Evolutionary conservation across 345 rosid species (phyloP), one percentile per base, ranked within the genome.

Genomic region (Brassica napus): DNA sequence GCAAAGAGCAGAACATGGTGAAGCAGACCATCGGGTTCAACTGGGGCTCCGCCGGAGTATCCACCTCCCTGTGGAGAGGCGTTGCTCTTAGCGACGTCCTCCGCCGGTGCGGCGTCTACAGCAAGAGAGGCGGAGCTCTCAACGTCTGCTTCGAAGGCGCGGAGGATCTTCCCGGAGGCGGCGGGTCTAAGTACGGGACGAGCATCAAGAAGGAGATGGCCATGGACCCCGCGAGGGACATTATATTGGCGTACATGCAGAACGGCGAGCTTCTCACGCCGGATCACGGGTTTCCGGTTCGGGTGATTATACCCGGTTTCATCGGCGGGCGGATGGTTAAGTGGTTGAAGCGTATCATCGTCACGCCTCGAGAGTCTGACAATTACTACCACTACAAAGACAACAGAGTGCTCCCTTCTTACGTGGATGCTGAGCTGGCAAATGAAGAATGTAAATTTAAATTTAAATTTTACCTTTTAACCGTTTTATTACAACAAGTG

Each of bases 281-380:
- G 5, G 99, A 95, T 82, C 99, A 95, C 37, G 99, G 99, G 0
- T 95, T 88, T 61, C 99, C 99, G 0, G 91, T 91, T 8, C 79
- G 99, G 76, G 60, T 95, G 61, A 86, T 95, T 0, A 83, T 95
- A 35, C 99, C 99, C 3, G 99, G 99, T 2, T 93, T 83, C 26
- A 95, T 95, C 28, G 99, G 98, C 0, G 99, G 99, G 0, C 84
- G 99, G 9, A 95, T 92, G 99, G 98, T 92, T 2, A 95, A 95
- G 78, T 95, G 99, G 99, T 67, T 93, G 4, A 93, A 87, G 70
- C 84, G 93, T 30, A 95, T 95, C 11, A 80, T 90, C 3, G 99
- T 95, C 6, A 88, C 97, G 4, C 83, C 90, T 15, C 69, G 77
- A 55, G 98, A 93, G 74, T 90, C 99, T 1, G 96, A 88, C 5